These are phyloP conservation scores for Pythium folliculosum DNA, from an alignment of 352 stramenopile genomes.

Conservation along the genomic window DNA sequence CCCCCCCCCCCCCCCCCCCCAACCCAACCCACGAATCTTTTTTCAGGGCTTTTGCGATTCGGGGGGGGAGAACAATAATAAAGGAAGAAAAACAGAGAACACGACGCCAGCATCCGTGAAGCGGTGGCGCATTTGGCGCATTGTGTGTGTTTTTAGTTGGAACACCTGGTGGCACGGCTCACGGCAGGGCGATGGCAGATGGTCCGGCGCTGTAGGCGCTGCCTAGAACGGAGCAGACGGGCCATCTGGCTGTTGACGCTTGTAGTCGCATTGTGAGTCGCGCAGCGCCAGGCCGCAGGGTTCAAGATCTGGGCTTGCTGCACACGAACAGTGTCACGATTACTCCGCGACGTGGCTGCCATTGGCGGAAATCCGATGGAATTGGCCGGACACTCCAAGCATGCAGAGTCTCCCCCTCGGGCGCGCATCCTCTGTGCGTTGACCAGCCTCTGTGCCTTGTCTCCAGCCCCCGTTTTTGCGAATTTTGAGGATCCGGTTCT, in stretches of 20 bases:
- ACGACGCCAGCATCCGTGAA: too few species aligned
- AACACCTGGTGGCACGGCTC: constrained; percentile 7
- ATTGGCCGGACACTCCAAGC: not conserved
- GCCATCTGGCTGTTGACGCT: not conserved
- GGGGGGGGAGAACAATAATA: too few species aligned
- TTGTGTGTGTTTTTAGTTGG: not conserved
- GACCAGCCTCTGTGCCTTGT: not conserved
- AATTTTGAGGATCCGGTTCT: too few species aligned
- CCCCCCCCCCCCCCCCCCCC: too few species aligned
- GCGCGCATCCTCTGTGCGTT: not conserved
- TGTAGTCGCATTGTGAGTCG: constrained; percentile 2
- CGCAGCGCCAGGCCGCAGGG: constrained; percentile 11
- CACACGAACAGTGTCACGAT: constrained; percentile 22
- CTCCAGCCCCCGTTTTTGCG: constrained; percentile 15
- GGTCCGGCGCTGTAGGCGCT: not conserved
- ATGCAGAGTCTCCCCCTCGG: not conserved
- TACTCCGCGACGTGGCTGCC: not conserved
- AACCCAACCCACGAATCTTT: too few species aligned
- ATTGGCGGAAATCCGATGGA: constrained; percentile 12
- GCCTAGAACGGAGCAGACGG: constrained; percentile 2
- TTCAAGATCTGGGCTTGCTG: constrained; percentile 15
- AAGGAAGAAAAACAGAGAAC: too few species aligned
- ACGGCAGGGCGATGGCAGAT: not conserved
- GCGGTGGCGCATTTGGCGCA: too few species aligned
- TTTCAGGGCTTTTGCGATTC: too few species aligned